A percentile compares a stretch with the other conserved stretches of the same genome.
These are phyloP conservation scores for Coniosporium tulheliwenetii DNA, from an alignment of 2,329 filamentous ascomycete genomes.

Conservation along the genomic window DNA sequence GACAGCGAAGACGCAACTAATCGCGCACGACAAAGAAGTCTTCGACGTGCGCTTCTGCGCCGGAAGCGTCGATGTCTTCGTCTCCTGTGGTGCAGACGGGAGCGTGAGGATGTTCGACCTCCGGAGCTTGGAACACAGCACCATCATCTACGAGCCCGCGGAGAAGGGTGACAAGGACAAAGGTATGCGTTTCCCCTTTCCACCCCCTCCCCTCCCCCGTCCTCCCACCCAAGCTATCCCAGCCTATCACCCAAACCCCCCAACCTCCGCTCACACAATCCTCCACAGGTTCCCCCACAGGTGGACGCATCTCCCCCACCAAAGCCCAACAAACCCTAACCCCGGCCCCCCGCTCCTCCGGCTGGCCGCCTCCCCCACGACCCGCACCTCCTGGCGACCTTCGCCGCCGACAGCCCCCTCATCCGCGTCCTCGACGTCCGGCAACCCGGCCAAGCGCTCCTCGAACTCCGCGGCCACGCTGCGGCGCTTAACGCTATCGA, in stretches of 20 bases:
- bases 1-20: slow-evolving; percentile 94
- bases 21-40: slow-evolving; percentile 97
- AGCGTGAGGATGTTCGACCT: slow-evolving; percentile 98
- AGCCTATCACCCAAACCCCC: background rate
- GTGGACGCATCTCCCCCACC: slow-evolving; percentile 49
- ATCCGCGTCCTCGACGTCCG: slow-evolving; percentile 93
- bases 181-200: slow-evolving; percentile 13
- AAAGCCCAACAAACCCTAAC: slow-evolving; percentile 61
- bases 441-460: slow-evolving; percentile 84
- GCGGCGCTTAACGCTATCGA: slow-evolving; percentile 84
- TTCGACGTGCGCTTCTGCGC: slow-evolving; percentile 98
- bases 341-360: slow-evolving; percentile 53
- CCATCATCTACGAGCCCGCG: slow-evolving; percentile 96
- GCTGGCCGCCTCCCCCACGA: slow-evolving; percentile 83
- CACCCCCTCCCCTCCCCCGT: background rate
- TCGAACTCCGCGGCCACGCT: slow-evolving; percentile 81
- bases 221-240: background rate
- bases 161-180: slow-evolving; percentile 53
- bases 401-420: slow-evolving; percentile 80
- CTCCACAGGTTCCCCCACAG: slow-evolving; percentile 10
- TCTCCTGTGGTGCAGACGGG: slow-evolving; percentile 92
- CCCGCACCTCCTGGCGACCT: slow-evolving; percentile 89
- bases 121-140: slow-evolving; percentile 89
- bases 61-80: slow-evolving; percentile 96
- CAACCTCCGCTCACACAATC: slow-evolving; percentile 12